Conservation (phyloP, 169 alveolate species). For the Cryptosporidium sp. region DNA sequence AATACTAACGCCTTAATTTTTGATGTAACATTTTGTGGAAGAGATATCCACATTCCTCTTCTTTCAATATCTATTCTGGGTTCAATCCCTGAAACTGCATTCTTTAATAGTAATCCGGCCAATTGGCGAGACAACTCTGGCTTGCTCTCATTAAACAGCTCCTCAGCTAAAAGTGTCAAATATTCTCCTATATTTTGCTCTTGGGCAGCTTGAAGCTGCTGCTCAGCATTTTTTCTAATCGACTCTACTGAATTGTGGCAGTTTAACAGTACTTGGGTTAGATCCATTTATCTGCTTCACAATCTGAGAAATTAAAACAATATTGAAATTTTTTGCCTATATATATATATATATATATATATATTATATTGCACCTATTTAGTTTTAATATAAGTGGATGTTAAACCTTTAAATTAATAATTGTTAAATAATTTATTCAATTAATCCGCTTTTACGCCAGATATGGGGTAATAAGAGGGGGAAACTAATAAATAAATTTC, state of each 20-base stretch:
- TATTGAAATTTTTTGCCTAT: not conserved
- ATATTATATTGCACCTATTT: not conserved
- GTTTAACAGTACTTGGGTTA: slow-evolving; percentile 73
- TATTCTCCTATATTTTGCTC: slow-evolving; percentile 64
- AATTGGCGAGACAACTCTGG: slow-evolving; percentile 82
- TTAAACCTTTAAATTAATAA: slow-evolving; percentile 9
- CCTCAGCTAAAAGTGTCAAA: slow-evolving; percentile 56
- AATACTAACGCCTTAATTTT: slow-evolving; percentile 81
- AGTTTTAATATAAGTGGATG: not conserved
- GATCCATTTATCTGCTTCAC: slow-evolving; percentile 74
- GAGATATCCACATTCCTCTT: slow-evolving; percentile 82
- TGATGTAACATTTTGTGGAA: slow-evolving; percentile 81
- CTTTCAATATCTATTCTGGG: slow-evolving; percentile 83
- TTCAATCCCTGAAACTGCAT: slow-evolving; percentile 84
- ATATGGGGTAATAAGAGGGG: slow-evolving; percentile 65
- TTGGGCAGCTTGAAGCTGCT: slow-evolving; percentile 66
- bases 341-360: too few species aligned
- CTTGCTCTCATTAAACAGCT: slow-evolving; percentile 60
- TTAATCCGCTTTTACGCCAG: slow-evolving; percentile 43
- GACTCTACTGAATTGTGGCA: slow-evolving; percentile 76
- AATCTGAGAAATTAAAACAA: slow-evolving; percentile 1
- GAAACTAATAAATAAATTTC: not conserved
- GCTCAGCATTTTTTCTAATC: slow-evolving; percentile 70
- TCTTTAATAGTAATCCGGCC: slow-evolving; percentile 87
- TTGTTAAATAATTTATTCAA: not conserved